Conservation (phyloP, 108 stramenopile species). For the Skeletonema tropicum region DNA sequence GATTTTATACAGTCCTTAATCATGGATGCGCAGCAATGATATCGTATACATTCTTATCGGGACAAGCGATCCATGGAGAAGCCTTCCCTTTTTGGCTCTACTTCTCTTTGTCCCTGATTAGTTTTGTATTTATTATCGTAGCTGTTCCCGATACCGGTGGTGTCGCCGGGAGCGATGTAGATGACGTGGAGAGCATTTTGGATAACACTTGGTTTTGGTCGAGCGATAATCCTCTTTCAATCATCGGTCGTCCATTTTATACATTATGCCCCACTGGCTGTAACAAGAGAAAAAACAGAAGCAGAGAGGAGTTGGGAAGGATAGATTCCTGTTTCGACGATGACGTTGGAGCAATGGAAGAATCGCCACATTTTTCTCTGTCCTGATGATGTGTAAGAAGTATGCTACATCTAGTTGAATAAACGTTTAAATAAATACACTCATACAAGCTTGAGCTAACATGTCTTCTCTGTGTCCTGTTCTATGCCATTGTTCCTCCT, state of each 20-base stretch:
- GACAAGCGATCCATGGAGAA: constrained; percentile 40
- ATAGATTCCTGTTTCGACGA: constrained; percentile 54
- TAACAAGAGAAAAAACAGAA: constrained; percentile 5
- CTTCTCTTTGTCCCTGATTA: constrained; percentile 36
- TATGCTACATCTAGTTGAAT: background rate
- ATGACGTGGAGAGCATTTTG: constrained; percentile 44
- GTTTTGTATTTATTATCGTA: constrained; percentile 32
- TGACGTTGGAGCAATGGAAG: constrained; percentile 21
- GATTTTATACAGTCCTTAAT: constrained; percentile 45
- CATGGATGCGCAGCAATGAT: constrained; percentile 49
- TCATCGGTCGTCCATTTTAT: background rate
- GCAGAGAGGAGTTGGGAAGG: constrained; percentile 36
- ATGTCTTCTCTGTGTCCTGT: background rate
- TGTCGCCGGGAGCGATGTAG: constrained; percentile 38
- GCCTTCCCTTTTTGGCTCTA: constrained; percentile 50
- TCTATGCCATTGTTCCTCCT: constrained; percentile 27
- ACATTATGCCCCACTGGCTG: constrained; percentile 12
- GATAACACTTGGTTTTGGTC: constrained; percentile 46
- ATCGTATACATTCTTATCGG: constrained; percentile 51
- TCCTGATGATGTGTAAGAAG: background rate
- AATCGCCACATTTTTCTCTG: constrained; percentile 1
- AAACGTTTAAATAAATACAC: background rate
- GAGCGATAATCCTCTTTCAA: constrained; percentile 33
- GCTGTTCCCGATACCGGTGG: constrained; percentile 54
- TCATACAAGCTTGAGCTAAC: background rate